A percentile compares a stretch with the other conserved stretches of the same genome.
phyloP scores from a whole-genome alignment of 805 yeast species.

The Metschnikowia lochheadii region DNA sequence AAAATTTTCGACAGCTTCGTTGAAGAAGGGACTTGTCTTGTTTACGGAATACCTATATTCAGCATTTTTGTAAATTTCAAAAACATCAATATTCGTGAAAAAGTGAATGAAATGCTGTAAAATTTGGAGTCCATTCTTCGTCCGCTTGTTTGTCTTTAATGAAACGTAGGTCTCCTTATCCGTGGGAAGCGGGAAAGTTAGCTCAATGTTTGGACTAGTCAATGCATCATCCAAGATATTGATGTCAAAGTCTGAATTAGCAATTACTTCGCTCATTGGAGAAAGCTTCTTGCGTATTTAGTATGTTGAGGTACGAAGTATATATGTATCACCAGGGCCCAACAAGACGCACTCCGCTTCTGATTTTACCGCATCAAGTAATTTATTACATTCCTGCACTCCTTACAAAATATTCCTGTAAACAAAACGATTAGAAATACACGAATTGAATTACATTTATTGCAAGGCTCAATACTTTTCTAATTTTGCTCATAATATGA shows the following conservation, averaged over 20 bases:
- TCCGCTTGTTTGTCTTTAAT: constrained; percentile 28
- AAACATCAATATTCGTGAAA: constrained; percentile 25
- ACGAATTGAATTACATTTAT: background rate
- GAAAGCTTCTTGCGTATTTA: background rate
- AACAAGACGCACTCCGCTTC: constrained; percentile 6
- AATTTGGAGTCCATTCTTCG: constrained; percentile 21
- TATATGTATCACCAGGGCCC: background rate
- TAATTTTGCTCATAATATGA: background rate
- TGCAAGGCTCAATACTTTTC: background rate
- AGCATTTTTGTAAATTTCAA: constrained; percentile 29
- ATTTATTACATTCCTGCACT: constrained; percentile 1
- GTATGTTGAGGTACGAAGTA: background rate
- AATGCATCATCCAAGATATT: constrained; percentile 36
- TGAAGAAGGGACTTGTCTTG: constrained; percentile 28
- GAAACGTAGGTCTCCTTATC: constrained; percentile 30
- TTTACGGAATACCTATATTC: constrained; percentile 35
- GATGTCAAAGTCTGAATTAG: constrained; percentile 29
- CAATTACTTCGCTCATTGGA: background rate
- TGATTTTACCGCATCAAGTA: constrained; percentile 2
- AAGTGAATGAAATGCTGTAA: constrained; percentile 31
- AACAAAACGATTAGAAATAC: background rate
- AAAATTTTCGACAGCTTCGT: constrained; percentile 22
- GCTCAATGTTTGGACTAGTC: constrained; percentile 26
- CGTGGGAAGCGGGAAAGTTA: constrained; percentile 38
- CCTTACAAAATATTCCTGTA: background rate